phyloP scores from a whole-genome alignment of 208 protist genomes.

The Herpetomonas tarakana region DNA sequence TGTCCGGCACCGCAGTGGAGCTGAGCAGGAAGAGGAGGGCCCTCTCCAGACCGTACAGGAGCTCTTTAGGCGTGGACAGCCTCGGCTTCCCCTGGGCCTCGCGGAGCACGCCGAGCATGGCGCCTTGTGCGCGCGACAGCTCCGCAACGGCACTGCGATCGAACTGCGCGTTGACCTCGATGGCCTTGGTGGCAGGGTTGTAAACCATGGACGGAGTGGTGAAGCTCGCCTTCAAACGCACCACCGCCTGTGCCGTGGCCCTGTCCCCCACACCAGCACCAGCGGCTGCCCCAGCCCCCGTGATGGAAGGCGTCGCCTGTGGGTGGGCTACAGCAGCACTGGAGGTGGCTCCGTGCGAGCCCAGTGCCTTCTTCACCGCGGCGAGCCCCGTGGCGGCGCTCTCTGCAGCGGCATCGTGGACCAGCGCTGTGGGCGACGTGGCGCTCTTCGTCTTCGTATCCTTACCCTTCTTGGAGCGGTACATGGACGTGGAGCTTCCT shows the following conservation, averaged over 20 bases:
- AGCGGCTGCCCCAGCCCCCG: no score
- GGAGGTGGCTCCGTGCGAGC: conserved; percentile 3
- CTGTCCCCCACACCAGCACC: no score
- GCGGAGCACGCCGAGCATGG: conserved; percentile 36
- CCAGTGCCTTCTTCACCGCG: neutral
- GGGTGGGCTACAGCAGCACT: no score
- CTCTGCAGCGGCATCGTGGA: neutral
- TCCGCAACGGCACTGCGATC: conserved; percentile 28
- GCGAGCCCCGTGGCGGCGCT: neutral
- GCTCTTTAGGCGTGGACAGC: conserved; percentile 43
- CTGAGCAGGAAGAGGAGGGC: conserved; percentile 38
- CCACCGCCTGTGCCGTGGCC: conserved; percentile 2
- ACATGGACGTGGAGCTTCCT: conserved; percentile 4
- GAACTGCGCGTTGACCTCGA: conserved; percentile 44
- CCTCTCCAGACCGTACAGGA: conserved; percentile 43
- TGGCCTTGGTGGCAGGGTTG: conserved; percentile 30
- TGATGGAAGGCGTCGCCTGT: no score
- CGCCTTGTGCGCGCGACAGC: conserved; percentile 41
- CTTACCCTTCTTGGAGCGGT: neutral
- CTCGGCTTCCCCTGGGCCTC: conserved; percentile 16
- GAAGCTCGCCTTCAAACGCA: conserved; percentile 33
- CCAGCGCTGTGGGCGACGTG: no score
- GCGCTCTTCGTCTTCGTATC: no score
- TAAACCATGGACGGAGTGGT: conserved; percentile 61
- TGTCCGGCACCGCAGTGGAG: conserved; percentile 31